Evolutionary conservation across 2,329 filamentous ascomycete species (phyloP), one percentile per base, ranked within the genome.

Genomic region (Oidium heveae): DNA sequence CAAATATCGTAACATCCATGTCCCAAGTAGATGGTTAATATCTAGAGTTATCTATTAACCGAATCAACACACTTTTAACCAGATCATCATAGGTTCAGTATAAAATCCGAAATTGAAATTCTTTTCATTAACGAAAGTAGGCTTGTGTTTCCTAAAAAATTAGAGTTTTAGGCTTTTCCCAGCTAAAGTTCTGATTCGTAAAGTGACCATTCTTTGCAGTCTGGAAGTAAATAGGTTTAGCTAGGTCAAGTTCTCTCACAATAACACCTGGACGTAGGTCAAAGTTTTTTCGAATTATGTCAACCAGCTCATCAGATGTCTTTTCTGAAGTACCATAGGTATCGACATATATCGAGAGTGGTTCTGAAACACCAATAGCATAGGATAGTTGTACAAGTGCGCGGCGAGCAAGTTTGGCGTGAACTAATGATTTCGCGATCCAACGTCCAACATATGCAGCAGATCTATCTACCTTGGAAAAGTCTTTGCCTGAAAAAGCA

Each of bases 141-240:
- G 4, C 36, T 13, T 39, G 12, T 39, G 12, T 39, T 13, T 12
- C 36, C 18, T 94, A 96, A 72, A 86, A 83, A 73, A 84, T 88
- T 67, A 98, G 85, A 63, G 75, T 65, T 85, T 94, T 95, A 67
- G 91, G 89, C 80, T 96, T 79, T 81, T 98, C 91, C 91, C 91
- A 98, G 72, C 75, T 80, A 79, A 98, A 98, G 71, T 71, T 75
- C 79, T 94, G 91, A 84, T 95, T 91, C 72, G 87, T 94, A 73
- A 98, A 98, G 80, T 98, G 91, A 65, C 91, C 91, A 74, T 96
- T 96, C 85, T 95, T 95, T 73, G 91, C 91, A 56, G 91, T 98
- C 76, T 89, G 79, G 78, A 80, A 80, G 82, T 98, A 98, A 76
- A 96, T 95, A 68, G 91, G 91, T 72, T 87, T 86, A 71, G 80